Percentiles rank a stretch among this genome's conserved stretches.
These are phyloP conservation scores for Talaromyces sp. DNA, from an alignment of 2,329 filamentous ascomycete species.

Conservation along the genomic window DNA sequence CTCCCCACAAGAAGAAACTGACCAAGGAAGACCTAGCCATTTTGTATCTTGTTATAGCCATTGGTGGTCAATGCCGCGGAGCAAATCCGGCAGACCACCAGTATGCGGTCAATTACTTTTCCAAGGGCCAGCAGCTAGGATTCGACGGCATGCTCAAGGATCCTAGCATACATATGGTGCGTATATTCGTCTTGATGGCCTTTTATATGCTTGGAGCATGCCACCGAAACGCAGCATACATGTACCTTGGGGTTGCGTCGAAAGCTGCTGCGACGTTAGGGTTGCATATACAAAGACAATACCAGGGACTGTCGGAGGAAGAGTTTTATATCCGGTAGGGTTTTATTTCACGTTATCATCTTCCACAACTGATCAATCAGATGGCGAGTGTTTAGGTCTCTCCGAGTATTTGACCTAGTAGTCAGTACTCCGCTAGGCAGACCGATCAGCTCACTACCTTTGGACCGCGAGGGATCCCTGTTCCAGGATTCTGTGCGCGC, in stretches of 20 bases:
- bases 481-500: background rate
- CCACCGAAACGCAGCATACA: conserved; percentile 56
- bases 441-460: conserved; percentile 30
- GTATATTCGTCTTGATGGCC: conserved; percentile 51
- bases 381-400: conserved; percentile 42
- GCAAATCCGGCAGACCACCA: conserved; percentile 23
- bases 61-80: conserved; percentile 46
- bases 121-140: conserved; percentile 43
- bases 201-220: conserved; percentile 58
- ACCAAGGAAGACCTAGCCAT: conserved; percentile 18
- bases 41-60: conserved; percentile 44
- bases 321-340: conserved; percentile 2
- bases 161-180: conserved; percentile 49
- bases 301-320: background rate
- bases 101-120: conserved; percentile 39
- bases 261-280: conserved; percentile 55
- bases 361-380: conserved; percentile 17
- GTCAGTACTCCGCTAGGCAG: conserved; percentile 47
- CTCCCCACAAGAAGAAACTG: conserved; percentile 13
- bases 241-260: conserved; percentile 57
- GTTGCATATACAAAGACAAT: conserved; percentile 39
- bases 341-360: background rate
- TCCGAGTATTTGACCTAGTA: conserved; percentile 44
- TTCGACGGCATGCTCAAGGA: conserved; percentile 50
- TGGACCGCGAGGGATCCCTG: background rate